These are phyloP conservation scores for Byssoonygena ceratinophila DNA, from an alignment of 2,329 filamentous ascomycete species.

Conservation along the genomic window DNA sequence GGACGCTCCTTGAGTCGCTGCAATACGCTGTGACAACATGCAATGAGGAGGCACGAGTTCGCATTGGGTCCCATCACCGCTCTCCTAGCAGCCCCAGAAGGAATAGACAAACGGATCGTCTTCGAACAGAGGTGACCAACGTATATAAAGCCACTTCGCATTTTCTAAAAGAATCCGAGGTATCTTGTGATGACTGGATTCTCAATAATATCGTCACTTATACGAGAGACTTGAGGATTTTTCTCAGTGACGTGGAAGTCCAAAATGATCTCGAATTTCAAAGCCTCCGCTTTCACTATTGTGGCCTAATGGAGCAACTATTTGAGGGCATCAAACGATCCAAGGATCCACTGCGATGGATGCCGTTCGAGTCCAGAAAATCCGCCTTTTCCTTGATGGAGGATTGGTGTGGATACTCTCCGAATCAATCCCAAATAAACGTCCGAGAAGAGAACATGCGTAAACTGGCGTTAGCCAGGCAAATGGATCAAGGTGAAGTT, in stretches of 20 bases:
- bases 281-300: constrained; percentile 83
- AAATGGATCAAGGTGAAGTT: constrained; percentile 59
- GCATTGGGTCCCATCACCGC: constrained; percentile 66
- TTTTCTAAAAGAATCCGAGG: constrained; percentile 66
- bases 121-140: constrained; percentile 90
- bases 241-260: constrained; percentile 87
- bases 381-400: constrained; percentile 96
- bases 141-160: constrained; percentile 90
- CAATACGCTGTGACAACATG: constrained; percentile 77
- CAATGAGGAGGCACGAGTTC: constrained; percentile 75
- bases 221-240: constrained; percentile 83
- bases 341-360: constrained; percentile 79
- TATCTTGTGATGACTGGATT: constrained; percentile 82
- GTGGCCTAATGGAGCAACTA: constrained; percentile 81
- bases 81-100: constrained; percentile 71
- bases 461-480: constrained; percentile 70
- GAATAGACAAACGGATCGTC: constrained; percentile 71
- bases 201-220: constrained; percentile 80
- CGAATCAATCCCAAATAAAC: constrained; percentile 72
- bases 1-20: constrained; percentile 77
- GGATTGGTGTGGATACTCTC: constrained; percentile 96
- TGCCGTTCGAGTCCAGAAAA: constrained; percentile 92
- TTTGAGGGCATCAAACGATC: constrained; percentile 85
- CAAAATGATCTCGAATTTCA: constrained; percentile 94
- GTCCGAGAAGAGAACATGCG: constrained; percentile 79